Conservation (phyloP, 75 land plant species). For the Cryptomeria japonica region DNA sequence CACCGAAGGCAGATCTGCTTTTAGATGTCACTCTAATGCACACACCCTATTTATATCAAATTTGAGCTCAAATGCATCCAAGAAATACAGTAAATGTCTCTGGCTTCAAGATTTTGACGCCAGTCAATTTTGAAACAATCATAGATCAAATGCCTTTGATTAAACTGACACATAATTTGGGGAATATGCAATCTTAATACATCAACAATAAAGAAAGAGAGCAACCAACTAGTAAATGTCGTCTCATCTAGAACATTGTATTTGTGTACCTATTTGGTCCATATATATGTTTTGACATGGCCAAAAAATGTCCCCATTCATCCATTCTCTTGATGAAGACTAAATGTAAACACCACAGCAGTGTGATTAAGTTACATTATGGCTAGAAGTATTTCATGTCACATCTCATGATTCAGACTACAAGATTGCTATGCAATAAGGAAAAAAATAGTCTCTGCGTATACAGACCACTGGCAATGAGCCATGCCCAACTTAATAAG, state of each 20-base stretch:
- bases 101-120: background rate
- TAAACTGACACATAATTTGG: background rate
- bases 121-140: background rate
- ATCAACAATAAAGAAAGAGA: background rate
- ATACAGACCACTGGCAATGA: background rate
- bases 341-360: background rate
- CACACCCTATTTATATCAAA: background rate
- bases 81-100: background rate
- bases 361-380: background rate
- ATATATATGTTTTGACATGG: background rate
- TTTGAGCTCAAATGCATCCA: background rate
- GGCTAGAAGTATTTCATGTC: background rate
- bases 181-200: background rate
- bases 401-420: background rate
- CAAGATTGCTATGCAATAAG: background rate
- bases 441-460: background rate
- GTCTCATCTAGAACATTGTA: background rate
- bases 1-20: background rate
- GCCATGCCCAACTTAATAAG: background rate
- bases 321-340: background rate
- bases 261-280: background rate
- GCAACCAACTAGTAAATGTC: background rate
- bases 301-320: background rate
- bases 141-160: background rate
- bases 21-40: background rate